Evolutionary conservation across 2,329 filamentous ascomycete genomes (phyloP).

Genomic region (Monilinia laxa): DNA sequence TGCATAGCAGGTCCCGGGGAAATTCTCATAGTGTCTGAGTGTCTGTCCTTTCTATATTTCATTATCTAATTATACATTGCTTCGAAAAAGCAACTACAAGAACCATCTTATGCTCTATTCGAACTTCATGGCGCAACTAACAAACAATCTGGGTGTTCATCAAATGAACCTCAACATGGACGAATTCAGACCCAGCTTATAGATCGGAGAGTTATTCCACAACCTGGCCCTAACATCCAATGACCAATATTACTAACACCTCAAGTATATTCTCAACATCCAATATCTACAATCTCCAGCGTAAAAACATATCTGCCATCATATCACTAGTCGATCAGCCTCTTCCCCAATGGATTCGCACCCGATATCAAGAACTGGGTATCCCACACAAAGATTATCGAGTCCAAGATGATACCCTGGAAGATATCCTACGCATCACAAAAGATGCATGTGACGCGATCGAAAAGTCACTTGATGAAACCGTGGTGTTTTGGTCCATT

Average conservation of each 20-base stretch:
- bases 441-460: background rate
- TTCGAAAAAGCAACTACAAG: background rate
- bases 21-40: background rate
- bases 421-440: background rate
- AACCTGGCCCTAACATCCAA: background rate
- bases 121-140: background rate
- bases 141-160: background rate
- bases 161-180: background rate
- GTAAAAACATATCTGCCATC: background rate
- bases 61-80: background rate
- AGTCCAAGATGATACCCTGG: conserved; percentile 4
- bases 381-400: background rate
- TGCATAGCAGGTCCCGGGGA: background rate
- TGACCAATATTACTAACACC: background rate
- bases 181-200: background rate
- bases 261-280: background rate
- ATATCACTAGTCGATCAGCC: conserved; percentile 1
- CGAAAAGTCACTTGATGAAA: background rate
- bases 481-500: background rate
- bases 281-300: background rate
- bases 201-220: conserved; percentile 1
- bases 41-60: background rate
- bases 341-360: conserved; percentile 7
- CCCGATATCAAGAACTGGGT: background rate
- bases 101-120: too few relatives aligned